Conservation (phyloP, 179 eudicot genomes). For the Heliamphora pulchella region DNA sequence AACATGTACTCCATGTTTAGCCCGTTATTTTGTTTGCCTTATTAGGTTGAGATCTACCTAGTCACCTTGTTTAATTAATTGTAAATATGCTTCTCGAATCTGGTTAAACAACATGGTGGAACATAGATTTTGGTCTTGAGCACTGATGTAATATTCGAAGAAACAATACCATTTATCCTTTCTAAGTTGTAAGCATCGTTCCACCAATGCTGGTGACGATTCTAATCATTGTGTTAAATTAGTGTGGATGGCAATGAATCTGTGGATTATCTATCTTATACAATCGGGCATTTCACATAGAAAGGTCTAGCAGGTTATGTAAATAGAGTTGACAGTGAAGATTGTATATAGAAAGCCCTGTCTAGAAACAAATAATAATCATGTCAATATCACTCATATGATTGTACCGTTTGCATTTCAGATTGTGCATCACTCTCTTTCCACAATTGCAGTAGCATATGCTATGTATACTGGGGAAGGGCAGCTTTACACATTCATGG, state of each 20-base stretch:
- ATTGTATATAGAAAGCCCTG: not conserved
- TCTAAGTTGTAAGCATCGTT: not conserved
- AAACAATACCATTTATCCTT: not conserved
- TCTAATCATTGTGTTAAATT: not conserved
- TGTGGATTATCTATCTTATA: not conserved
- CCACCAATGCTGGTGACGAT: not conserved
- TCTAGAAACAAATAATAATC: not conserved
- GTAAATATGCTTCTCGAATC: not conserved
- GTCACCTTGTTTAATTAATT: not conserved
- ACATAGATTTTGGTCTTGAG: not conserved
- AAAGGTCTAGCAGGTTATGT: not conserved
- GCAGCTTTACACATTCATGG: slow-evolving; percentile 78
- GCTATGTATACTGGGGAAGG: slow-evolving; percentile 69
- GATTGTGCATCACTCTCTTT: slow-evolving; percentile 85
- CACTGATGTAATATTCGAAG: not conserved
- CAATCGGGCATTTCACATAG: not conserved
- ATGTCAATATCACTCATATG: slow-evolving; percentile 5
- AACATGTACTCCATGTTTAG: not conserved
- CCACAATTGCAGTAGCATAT: slow-evolving; percentile 73
- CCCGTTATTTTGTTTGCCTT: not conserved
- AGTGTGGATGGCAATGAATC: not conserved
- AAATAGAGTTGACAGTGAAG: not conserved
- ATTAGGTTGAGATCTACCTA: not conserved
- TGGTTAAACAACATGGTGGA: not conserved
- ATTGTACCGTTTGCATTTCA: slow-evolving; percentile 30